Percentiles rank a stretch among this genome's conserved stretches.
phyloP scores from a whole-genome alignment of 2,329 filamentous ascomycete genomes.

The Ceratocystis lukuohia region DNA sequence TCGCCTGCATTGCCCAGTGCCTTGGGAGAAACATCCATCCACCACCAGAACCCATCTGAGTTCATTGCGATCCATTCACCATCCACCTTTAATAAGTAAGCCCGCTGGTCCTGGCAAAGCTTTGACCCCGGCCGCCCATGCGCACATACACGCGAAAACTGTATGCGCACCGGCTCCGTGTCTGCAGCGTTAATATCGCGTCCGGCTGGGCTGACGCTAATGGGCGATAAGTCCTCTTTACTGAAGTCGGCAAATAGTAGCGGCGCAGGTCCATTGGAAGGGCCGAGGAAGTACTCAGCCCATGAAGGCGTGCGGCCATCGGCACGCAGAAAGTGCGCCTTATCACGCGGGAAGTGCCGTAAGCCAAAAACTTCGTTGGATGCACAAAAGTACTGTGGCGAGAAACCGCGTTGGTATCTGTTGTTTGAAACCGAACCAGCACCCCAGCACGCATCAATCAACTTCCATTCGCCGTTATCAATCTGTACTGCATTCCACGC shows the following conservation, averaged over 20 bases:
- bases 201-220: constrained; percentile 43
- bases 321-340: constrained; percentile 55
- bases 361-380: constrained; percentile 69
- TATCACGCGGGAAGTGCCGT: constrained; percentile 63
- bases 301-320: constrained; percentile 58
- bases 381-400: constrained; percentile 45
- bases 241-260: constrained; percentile 33
- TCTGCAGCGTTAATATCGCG: constrained; percentile 47
- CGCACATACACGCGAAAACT: constrained; percentile 63
- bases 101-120: background rate
- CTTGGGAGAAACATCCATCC: constrained; percentile 56
- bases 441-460: constrained; percentile 88
- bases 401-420: constrained; percentile 56
- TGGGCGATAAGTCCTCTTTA: constrained; percentile 40
- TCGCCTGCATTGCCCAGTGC: constrained; percentile 58
- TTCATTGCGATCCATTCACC: constrained; percentile 47
- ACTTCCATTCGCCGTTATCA: constrained; percentile 78
- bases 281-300: constrained; percentile 68
- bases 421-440: constrained; percentile 51
- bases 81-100: constrained; percentile 1
- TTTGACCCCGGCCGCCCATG: constrained; percentile 34
- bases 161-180: constrained; percentile 53
- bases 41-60: constrained; percentile 70
- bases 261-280: constrained; percentile 36
- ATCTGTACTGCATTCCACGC: constrained; percentile 91